phyloP scores from a whole-genome alignment of 148 eudicot species.

The Rhododendron molle region DNA sequence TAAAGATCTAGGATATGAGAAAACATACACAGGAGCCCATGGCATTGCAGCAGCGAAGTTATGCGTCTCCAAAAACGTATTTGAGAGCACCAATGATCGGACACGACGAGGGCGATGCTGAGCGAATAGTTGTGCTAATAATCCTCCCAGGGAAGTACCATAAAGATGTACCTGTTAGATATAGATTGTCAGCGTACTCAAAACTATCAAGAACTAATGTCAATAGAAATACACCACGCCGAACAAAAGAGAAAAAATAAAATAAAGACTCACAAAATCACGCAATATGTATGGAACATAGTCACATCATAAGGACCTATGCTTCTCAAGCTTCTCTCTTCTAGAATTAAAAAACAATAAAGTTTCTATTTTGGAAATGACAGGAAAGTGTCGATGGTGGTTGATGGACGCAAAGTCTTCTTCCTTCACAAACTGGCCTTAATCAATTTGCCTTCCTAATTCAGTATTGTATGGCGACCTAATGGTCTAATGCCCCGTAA shows the following conservation, averaged over 20 bases:
- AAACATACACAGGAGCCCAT: slow-evolving; percentile 93
- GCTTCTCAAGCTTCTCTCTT: not conserved
- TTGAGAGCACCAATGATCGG: slow-evolving; percentile 83
- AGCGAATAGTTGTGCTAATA: slow-evolving; percentile 91
- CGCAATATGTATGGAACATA: not conserved
- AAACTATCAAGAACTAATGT: not conserved
- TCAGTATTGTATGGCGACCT: not conserved
- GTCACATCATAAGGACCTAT: not conserved
- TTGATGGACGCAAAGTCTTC: not conserved
- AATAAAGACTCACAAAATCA: not conserved
- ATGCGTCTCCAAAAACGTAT: slow-evolving; percentile 84
- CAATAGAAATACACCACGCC: not conserved
- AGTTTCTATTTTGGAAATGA: not conserved
- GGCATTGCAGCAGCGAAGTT: slow-evolving; percentile 84
- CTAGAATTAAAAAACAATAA: not conserved
- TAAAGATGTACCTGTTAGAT: slow-evolving; percentile 77
- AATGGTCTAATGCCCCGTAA: not conserved
- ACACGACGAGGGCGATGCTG: slow-evolving; percentile 96
- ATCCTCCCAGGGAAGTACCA: slow-evolving; percentile 96
- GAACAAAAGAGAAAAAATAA: not conserved
- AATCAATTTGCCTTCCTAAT: not conserved
- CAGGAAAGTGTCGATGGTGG: not conserved
- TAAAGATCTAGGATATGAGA: not conserved
- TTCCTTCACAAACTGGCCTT: not conserved
- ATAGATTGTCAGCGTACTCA: slow-evolving; percentile 15